Evolutionary conservation across 345 rosid genomes (phyloP).

Genomic region (Orychophragmus violaceus): DNA sequence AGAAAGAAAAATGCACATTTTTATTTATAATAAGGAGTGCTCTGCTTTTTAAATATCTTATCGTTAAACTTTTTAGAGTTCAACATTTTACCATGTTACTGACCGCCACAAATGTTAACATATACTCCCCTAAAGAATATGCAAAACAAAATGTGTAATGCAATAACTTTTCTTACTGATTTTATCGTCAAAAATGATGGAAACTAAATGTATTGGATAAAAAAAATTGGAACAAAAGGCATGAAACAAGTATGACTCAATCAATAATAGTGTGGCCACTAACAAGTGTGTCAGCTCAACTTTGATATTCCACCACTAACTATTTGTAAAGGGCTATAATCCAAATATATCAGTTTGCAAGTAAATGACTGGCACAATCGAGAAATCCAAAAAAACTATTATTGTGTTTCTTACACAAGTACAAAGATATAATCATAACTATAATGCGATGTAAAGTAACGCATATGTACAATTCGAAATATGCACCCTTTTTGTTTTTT

Average conservation of each 20-base stretch:
- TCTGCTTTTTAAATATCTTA: too few relatives aligned
- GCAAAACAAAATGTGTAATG: too few relatives aligned
- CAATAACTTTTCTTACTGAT: too few relatives aligned
- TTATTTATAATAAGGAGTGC: too few relatives aligned
- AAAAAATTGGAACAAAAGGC: background rate
- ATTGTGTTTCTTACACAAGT: constrained; percentile 8
- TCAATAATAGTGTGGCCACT: constrained; percentile 12
- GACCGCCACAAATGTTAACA: too few relatives aligned
- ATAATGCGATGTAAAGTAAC: background rate
- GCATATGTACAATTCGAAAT: background rate
- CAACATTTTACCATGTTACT: too few relatives aligned
- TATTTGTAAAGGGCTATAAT: background rate
- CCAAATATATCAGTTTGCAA: background rate
- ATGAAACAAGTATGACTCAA: constrained; percentile 4
- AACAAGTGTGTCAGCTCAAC: constrained; percentile 17
- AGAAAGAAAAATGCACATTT: too few relatives aligned
- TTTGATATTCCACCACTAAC: constrained; percentile 1
- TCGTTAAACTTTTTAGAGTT: too few relatives aligned
- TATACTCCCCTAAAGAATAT: too few relatives aligned
- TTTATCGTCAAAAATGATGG: background rate
- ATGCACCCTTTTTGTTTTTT: background rate
- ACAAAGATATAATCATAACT: constrained; percentile 1
- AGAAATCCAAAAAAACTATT: background rate
- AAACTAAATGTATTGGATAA: background rate
- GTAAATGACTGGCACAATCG: constrained; percentile 5